Evolutionary conservation across 192 early-diverging fungal species (phyloP).

Genomic region (Rhizoclosmatium sp.): DNA sequence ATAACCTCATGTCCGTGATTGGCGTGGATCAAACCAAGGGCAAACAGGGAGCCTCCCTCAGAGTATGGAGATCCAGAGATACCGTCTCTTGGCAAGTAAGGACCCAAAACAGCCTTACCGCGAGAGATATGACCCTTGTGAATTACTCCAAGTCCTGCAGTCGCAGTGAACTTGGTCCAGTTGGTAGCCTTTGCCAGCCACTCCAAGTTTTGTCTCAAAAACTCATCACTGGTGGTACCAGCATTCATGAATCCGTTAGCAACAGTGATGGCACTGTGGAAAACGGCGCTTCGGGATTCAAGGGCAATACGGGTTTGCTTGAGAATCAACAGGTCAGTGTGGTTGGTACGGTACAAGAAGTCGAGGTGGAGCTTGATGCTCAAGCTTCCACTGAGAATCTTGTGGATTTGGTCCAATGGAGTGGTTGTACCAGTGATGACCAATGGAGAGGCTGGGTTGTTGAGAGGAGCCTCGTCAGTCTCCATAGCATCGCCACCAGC

Average conservation of each 20-base stretch:
- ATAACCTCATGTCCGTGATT: slow-evolving; percentile 89
- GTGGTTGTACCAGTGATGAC: slow-evolving; percentile 11
- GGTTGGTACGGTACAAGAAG: slow-evolving; percentile 95
- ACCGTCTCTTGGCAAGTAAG: slow-evolving; percentile 94
- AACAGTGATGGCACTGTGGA: slow-evolving; percentile 94
- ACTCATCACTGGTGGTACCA: slow-evolving; percentile 97
- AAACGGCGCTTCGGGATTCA: slow-evolving; percentile 90
- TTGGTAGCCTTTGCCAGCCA: slow-evolving; percentile 97
- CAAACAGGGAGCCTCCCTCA: slow-evolving; percentile 97
- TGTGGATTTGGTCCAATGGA: slow-evolving; percentile 61
- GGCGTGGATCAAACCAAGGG: slow-evolving; percentile 95
- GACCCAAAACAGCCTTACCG: slow-evolving; percentile 81
- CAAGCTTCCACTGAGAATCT: slow-evolving; percentile 89
- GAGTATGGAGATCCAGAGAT: slow-evolving; percentile 88
- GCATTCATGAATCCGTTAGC: slow-evolving; percentile 99
- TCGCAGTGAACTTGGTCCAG: slow-evolving; percentile 99
- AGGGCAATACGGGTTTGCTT: slow-evolving; percentile 91
- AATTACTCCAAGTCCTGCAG: slow-evolving; percentile 96
- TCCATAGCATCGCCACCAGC: slow-evolving; percentile 60
- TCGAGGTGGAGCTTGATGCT: slow-evolving; percentile 93
- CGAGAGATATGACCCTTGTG: slow-evolving; percentile 96
- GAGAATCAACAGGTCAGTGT: slow-evolving; percentile 93
- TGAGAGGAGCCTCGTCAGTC: slow-evolving; percentile 51
- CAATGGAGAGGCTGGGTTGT: slow-evolving; percentile 29
- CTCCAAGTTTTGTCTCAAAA: slow-evolving; percentile 95